These are phyloP conservation scores for Phaeosphaeria sp. DNA, from an alignment of 2,329 filamentous ascomycete species.

Conservation along the genomic window DNA sequence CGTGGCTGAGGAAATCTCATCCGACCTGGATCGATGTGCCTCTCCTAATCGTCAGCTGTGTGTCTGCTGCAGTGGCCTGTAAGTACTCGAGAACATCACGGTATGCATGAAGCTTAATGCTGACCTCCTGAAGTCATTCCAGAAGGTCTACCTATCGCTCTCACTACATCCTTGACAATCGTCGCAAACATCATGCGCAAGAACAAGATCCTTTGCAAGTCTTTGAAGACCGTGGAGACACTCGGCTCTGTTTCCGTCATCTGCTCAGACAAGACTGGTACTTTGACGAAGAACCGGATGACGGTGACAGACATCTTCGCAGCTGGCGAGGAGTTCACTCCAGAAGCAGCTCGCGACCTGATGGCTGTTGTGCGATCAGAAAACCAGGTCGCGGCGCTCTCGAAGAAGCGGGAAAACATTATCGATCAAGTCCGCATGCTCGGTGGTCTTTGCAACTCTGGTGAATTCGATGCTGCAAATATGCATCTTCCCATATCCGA, in stretches of 20 bases:
- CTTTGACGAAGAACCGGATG: conserved; percentile 75
- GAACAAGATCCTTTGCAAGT: conserved; percentile 81
- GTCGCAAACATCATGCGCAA: conserved; percentile 78
- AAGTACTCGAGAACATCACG: background rate
- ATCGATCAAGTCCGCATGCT: conserved; percentile 65
- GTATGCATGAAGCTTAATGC: background rate
- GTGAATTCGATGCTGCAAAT: conserved; percentile 74
- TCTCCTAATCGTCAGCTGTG: conserved; percentile 74
- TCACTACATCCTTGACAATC: conserved; percentile 71
- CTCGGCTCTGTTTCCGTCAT: conserved; percentile 76
- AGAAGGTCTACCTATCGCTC: conserved; percentile 56
- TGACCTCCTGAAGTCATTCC: conserved; percentile 62
- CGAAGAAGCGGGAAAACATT: conserved; percentile 35
- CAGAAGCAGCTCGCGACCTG: conserved; percentile 57
- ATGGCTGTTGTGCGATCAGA: conserved; percentile 43
- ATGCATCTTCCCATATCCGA: conserved; percentile 64
- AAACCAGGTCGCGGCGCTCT: conserved; percentile 38
- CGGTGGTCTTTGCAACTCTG: conserved; percentile 75
- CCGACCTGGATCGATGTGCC: conserved; percentile 76
- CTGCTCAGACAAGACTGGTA: conserved; percentile 80
- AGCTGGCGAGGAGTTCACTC: conserved; percentile 59
- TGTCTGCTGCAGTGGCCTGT: conserved; percentile 61
- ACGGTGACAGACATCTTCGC: conserved; percentile 72
- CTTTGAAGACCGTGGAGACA: conserved; percentile 78
- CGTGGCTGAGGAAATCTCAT: conserved; percentile 71